Evolutionary conservation across 257 asterid species (phyloP).

Genomic region (Perilla frutescens): DNA sequence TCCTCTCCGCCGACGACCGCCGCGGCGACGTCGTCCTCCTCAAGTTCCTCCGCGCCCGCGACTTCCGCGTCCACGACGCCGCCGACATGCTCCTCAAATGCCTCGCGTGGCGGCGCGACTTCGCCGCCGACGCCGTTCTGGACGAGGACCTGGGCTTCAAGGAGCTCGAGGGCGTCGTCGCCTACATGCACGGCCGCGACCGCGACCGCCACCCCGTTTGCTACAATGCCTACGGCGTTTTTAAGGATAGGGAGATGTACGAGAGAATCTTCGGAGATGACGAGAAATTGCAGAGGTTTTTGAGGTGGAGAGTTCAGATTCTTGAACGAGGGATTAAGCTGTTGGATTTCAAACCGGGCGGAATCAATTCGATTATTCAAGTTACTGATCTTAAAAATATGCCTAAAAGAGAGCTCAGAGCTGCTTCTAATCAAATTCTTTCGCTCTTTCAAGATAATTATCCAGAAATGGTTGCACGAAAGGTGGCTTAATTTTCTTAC

Average conservation of each 20-base stretch:
- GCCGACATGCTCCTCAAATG: constrained; percentile 63
- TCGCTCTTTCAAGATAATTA: constrained; percentile 89
- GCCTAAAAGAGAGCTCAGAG: constrained; percentile 89
- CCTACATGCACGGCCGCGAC: constrained; percentile 74
- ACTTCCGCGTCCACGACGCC: constrained; percentile 56
- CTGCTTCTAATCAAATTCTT: constrained; percentile 78
- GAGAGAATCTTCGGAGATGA: constrained; percentile 67
- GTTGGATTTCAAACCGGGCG: constrained; percentile 81
- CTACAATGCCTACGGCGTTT: constrained; percentile 84
- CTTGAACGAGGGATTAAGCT: constrained; percentile 61
- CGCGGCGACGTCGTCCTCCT: constrained; percentile 73
- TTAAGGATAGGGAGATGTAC: constrained; percentile 72
- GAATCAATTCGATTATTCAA: constrained; percentile 61
- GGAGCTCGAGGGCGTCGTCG: constrained; percentile 81
- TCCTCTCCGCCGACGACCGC: constrained; percentile 38
- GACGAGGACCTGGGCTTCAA: constrained; percentile 74
- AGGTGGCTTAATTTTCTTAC: constrained; percentile 42
- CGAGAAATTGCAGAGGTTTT: constrained; percentile 37
- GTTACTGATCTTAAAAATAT: constrained; percentile 63
- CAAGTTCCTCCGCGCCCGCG: constrained; percentile 85
- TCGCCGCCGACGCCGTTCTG: constrained; percentile 60
- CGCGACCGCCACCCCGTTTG: constrained; percentile 77
- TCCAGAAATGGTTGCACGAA: constrained; percentile 91
- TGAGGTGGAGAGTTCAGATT: constrained; percentile 51
- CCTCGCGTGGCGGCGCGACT: constrained; percentile 69